These are phyloP conservation scores for Eutrema japonicum DNA, from an alignment of 345 rosid species.

Conservation along the genomic window DNA sequence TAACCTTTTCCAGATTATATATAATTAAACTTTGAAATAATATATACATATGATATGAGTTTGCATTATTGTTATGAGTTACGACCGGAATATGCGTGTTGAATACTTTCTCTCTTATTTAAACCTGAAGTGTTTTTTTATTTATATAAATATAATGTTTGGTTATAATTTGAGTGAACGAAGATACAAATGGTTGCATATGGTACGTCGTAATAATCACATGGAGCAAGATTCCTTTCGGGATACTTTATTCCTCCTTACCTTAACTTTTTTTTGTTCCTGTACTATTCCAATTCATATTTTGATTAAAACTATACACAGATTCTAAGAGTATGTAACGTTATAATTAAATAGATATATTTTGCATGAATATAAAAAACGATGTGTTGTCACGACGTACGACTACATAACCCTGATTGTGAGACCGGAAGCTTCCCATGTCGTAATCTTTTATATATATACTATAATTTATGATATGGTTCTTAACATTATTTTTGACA, in stretches of 20 bases:
- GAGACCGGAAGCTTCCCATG: conserved; percentile 49
- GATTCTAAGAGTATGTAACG: conserved; percentile 33
- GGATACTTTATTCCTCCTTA: conserved; percentile 27
- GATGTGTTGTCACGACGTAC: conserved; percentile 44
- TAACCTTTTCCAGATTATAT: no score
- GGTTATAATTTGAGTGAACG: conserved; percentile 27
- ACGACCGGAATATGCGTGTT: conserved; percentile 45
- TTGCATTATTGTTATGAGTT: conserved; percentile 37
- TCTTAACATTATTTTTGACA: conserved; percentile 37
- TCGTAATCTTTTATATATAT: conserved; percentile 32
- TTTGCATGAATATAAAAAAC: conserved; percentile 25
- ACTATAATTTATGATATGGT: background rate
- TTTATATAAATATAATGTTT: background rate
- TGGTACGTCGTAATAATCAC: conserved; percentile 39
- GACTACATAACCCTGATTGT: conserved; percentile 46
- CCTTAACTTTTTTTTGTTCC: background rate
- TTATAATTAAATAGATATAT: background rate
- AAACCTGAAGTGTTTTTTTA: background rate
- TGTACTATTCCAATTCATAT: background rate
- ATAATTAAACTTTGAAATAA: background rate
- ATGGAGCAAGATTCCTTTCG: conserved; percentile 36
- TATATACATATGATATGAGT: conserved; percentile 1
- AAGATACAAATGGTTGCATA: conserved; percentile 40
- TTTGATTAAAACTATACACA: background rate
- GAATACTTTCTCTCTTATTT: conserved; percentile 25